Evolutionary conservation across 129 eudicot species (phyloP).

Genomic region (Tagetes erecta): DNA sequence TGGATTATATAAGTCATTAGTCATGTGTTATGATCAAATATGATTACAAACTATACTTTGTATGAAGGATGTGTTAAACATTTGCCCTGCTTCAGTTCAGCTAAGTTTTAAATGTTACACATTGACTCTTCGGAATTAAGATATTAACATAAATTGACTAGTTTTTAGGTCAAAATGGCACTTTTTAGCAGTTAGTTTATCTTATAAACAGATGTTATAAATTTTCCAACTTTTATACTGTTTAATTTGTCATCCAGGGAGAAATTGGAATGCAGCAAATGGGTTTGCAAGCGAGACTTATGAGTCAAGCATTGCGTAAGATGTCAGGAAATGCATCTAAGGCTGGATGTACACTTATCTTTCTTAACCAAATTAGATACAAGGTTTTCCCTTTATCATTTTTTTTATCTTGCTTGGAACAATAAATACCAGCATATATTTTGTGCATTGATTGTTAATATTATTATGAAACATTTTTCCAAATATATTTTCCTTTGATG

Average conservation of each 20-base stretch:
- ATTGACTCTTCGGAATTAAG: not conserved
- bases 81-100: not conserved
- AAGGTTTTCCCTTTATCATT: conserved; percentile 51
- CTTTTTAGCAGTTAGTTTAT: not conserved
- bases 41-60: not conserved
- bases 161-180: not conserved
- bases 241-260: conserved; percentile 49
- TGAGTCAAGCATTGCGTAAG: conserved; percentile 98
- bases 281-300: conserved; percentile 98
- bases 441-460: conserved; percentile 6
- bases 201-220: not conserved
- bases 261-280: conserved; percentile 99
- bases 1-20: not conserved
- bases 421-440: not conserved
- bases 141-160: not conserved
- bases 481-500: conserved; percentile 13
- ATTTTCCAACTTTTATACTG: not conserved
- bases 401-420: conserved; percentile 1
- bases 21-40: not conserved
- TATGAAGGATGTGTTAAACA: conserved; percentile 1
- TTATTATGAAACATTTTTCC: conserved; percentile 3
- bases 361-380: conserved; percentile 93
- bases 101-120: not conserved
- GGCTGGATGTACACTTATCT: conserved; percentile 98
- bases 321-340: conserved; percentile 99